These are phyloP conservation scores for Sporothrix dimorphospora DNA, from an alignment of 2,329 filamentous ascomycete genomes.

Conservation along the genomic window DNA sequence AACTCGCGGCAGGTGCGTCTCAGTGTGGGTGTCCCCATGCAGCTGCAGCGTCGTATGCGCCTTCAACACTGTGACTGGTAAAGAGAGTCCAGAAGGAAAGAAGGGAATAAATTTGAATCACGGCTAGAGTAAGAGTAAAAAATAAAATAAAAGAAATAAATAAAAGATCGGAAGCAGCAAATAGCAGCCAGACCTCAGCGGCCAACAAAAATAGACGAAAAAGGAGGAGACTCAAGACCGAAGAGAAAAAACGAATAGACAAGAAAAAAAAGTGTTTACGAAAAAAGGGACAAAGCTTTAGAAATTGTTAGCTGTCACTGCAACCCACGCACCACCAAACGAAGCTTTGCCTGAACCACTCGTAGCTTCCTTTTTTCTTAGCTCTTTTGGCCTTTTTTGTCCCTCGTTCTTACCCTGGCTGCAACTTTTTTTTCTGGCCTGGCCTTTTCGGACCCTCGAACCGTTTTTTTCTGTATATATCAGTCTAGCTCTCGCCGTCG, in stretches of 20 bases:
- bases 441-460: slow-evolving; percentile 24
- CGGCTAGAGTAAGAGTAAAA: not conserved
- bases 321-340: slow-evolving; percentile 23
- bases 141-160: not conserved
- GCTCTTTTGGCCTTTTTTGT: slow-evolving; percentile 20
- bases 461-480: slow-evolving; percentile 31
- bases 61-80: not conserved
- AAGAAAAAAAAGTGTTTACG: slow-evolving; percentile 3
- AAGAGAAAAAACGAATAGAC: slow-evolving; percentile 17
- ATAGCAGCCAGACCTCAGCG: not conserved
- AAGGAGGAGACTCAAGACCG: not conserved
- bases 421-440: slow-evolving; percentile 21
- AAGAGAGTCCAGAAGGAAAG: slow-evolving; percentile 20
- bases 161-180: not conserved
- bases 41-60: slow-evolving; percentile 30
- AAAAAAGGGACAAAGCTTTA: slow-evolving; percentile 17
- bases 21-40: slow-evolving; percentile 23
- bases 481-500: slow-evolving; percentile 34
- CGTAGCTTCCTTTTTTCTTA: slow-evolving; percentile 30
- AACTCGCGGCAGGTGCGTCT: slow-evolving; percentile 30
- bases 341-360: slow-evolving; percentile 33
- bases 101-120: not conserved
- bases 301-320: slow-evolving; percentile 19
- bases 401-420: slow-evolving; percentile 19
- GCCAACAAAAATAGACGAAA: not conserved